A percentile compares a stretch with the other conserved stretches of the same genome.
Evolutionary conservation across 202 grass and related monocot species (phyloP).

Genomic region (Eragrostis tef): DNA sequence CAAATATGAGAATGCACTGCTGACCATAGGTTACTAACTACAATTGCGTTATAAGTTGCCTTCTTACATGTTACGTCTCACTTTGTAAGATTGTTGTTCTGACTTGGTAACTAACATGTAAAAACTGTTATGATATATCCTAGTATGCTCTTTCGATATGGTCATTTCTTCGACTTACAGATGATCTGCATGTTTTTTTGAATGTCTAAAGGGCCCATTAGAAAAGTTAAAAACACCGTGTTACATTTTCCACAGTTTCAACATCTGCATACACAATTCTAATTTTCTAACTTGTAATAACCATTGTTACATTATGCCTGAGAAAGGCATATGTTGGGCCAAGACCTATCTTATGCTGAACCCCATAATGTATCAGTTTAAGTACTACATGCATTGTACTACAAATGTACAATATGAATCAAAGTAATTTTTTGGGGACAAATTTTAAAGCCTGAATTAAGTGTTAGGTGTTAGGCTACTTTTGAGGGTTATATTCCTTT

Average conservation of each 20-base stretch:
- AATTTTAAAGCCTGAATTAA: constrained; percentile 1
- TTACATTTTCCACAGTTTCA: background rate
- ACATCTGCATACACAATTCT: background rate
- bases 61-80: background rate
- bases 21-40: background rate
- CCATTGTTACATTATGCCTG: background rate
- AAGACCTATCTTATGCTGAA: background rate
- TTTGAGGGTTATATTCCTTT: background rate
- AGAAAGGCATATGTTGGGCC: background rate
- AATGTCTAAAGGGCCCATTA: background rate
- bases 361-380: background rate
- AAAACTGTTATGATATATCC: background rate
- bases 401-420: background rate
- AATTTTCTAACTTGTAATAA: background rate
- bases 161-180: background rate
- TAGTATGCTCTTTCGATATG: constrained; percentile 9
- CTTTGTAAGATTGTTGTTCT: constrained; percentile 12
- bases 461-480: background rate
- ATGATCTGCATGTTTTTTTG: background rate
- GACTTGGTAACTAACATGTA: background rate
- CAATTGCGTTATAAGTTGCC: background rate
- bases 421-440: background rate
- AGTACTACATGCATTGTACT: background rate
- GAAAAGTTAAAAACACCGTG: background rate
- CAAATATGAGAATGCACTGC: background rate